Evolutionary conservation across 192 early-diverging fungal species (phyloP).

Genomic region (Podila horticola): DNA sequence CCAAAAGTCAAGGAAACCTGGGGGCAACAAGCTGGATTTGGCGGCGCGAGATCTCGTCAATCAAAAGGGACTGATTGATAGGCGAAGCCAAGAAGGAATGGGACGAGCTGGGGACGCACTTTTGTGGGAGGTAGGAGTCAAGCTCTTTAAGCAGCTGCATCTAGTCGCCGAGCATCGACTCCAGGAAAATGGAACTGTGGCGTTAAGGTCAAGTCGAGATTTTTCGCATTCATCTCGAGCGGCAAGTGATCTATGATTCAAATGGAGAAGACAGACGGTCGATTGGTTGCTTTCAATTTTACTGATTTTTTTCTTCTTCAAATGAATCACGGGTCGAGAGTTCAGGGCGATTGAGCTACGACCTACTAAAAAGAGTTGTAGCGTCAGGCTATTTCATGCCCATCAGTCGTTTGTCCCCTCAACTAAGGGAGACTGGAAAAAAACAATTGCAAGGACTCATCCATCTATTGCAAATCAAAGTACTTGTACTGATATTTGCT

Average conservation of each 20-base stretch:
- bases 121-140: slow-evolving; percentile 6
- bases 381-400: slow-evolving; percentile 10
- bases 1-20: slow-evolving; percentile 4
- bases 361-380: slow-evolving; percentile 1
- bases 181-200: slow-evolving; percentile 1
- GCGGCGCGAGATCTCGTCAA: slow-evolving; percentile 16
- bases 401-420: slow-evolving; percentile 10
- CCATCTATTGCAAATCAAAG: slow-evolving; percentile 8
- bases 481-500: not conserved
- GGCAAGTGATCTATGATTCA: not conserved
- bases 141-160: slow-evolving; percentile 16
- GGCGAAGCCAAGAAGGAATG: slow-evolving; percentile 20
- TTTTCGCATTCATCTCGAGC: slow-evolving; percentile 15
- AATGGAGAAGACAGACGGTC: slow-evolving; percentile 1
- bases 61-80: slow-evolving; percentile 9
- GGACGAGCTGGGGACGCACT: slow-evolving; percentile 5
- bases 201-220: slow-evolving; percentile 7
- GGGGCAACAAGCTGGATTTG: slow-evolving; percentile 14
- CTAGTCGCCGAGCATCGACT: slow-evolving; percentile 10
- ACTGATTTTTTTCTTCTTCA: not conserved
- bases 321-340: not conserved
- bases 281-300: not conserved
- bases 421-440: slow-evolving; percentile 9
- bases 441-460: slow-evolving; percentile 3
- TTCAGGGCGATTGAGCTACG: slow-evolving; percentile 15